Base-by-base conservation (phyloP, 2,329 filamentous ascomycete genomes). In the Chaetomiaceae sp. region DNA sequence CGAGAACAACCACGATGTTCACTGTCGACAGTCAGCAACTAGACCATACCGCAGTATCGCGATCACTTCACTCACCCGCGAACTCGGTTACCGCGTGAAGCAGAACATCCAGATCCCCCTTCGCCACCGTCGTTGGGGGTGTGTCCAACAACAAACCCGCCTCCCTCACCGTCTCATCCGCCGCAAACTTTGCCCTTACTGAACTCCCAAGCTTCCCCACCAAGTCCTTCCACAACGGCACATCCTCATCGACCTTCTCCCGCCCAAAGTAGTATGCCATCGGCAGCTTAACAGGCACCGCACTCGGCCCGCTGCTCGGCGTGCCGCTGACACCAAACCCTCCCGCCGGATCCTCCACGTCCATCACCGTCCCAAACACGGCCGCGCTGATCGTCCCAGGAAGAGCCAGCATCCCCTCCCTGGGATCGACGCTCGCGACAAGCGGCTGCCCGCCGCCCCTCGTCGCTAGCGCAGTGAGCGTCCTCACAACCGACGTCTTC, bases 301-400 rank as follows among this genome's bases (percentile, higher is more conserved):
- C 81, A 60, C 86, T 93, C 0, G 93, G 91, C 0, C 92, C 93
- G 58, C 87, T 95, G 61, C 91, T 95, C 0, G 92, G 91, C 60
- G 89, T 91, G 58, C 81, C 89, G 13, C 91, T 91, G 84, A 90
- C 96, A 9, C 93, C 93, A 84, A 90, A 96, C 17, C 87, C 89
- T 54, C 90, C 85, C 55, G 89, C 85, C 62, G 92, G 87, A 2
- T 76, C 74, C 61, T 81, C 78, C 1, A 95, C 78, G 67, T 97
- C 92, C 71, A 97, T 81, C 61, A 95, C 81, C 0, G 87, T 89
- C 9, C 87, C 87, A 64, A 95, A 90, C 4, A 89, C 87, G n/a
- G 87, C 85, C 0, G 91, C 89, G 45, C 86, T 92, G 58, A 99
- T 67, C 30, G 87, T 91, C 0, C 91, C 91, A 0, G 93, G 85